Evolutionary conservation across 345 rosid species (phyloP).

Genomic region (Salix dunnii): DNA sequence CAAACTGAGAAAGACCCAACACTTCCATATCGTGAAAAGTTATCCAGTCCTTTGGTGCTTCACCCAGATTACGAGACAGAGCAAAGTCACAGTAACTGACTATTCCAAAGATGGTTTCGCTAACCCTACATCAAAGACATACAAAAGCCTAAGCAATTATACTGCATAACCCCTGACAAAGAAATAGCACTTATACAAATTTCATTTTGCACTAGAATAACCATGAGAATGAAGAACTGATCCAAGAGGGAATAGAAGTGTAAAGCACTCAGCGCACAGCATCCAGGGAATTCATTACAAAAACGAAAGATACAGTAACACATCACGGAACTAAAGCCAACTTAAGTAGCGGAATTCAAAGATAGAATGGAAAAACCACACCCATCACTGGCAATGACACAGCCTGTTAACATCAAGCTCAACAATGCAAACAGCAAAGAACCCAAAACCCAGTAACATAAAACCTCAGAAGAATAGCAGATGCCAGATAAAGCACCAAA

Average conservation of each 20-base stretch:
- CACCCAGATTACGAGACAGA: constrained; percentile 13
- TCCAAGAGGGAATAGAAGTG: neutral
- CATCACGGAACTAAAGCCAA: neutral
- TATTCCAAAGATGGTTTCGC: neutral
- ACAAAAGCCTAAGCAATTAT: neutral
- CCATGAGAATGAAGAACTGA: neutral
- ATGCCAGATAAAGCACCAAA: neutral
- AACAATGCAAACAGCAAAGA: constrained; percentile 9
- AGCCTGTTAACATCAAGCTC: neutral
- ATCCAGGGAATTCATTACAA: neutral
- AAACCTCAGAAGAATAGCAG: neutral
- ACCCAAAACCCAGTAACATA: constrained; percentile 11
- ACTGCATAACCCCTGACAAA: neutral
- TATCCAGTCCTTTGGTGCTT: constrained; percentile 6
- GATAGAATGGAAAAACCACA: neutral
- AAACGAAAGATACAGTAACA: neutral
- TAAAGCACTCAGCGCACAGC: neutral
- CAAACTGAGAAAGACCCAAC: constrained; percentile 30
- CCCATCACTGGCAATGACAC: neutral
- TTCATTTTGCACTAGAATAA: neutral
- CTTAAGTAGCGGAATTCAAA: neutral
- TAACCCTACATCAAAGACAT: constrained; percentile 2
- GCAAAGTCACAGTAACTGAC: neutral
- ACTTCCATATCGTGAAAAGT: constrained; percentile 47
- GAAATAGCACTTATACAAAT: neutral